Evolutionary conservation across 345 rosid species (phyloP).

Genomic region (Stellera chamaejasme): DNA sequence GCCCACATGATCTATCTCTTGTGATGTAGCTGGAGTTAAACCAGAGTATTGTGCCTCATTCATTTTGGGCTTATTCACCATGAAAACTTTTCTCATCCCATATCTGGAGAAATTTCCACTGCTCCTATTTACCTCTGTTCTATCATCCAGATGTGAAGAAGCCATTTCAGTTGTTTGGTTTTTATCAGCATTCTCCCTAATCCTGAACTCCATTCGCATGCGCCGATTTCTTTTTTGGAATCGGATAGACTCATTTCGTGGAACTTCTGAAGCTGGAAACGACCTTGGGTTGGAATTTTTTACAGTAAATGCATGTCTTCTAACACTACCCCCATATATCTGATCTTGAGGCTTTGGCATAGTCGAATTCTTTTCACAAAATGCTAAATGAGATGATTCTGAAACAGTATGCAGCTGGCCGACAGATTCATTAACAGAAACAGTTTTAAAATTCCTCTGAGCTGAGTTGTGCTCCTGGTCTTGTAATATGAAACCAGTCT

Average conservation of each 20-base stretch:
- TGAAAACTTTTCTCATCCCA: conserved; percentile 39
- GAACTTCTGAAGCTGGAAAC: conserved; percentile 39
- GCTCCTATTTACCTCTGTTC: conserved; percentile 33
- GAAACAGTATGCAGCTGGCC: conserved; percentile 29
- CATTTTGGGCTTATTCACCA: conserved; percentile 47
- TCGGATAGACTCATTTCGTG: conserved; percentile 48
- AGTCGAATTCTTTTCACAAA: conserved; percentile 26
- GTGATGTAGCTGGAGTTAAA: conserved; percentile 22
- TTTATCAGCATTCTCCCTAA: conserved; percentile 50
- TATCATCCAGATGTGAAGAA: conserved; percentile 42
- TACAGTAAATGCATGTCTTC: conserved; percentile 20
- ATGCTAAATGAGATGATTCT: conserved; percentile 17
- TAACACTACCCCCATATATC: conserved; percentile 36
- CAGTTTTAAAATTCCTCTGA: conserved; percentile 20
- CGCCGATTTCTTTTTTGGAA: conserved; percentile 56
- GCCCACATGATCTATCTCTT: conserved; percentile 37
- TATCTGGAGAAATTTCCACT: conserved; percentile 26
- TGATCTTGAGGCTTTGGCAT: conserved; percentile 32
- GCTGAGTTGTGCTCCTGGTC: conserved; percentile 29
- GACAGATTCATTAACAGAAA: conserved; percentile 34
- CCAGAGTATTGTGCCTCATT: conserved; percentile 38
- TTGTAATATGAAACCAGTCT: conserved; percentile 24
- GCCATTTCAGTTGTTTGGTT: conserved; percentile 22
- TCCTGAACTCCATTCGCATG: conserved; percentile 65
- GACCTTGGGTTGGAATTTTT: conserved; percentile 50